Evolutionary conservation across 352 stramenopile species (phyloP).

Genomic region (Phytopythium vexans): DNA sequence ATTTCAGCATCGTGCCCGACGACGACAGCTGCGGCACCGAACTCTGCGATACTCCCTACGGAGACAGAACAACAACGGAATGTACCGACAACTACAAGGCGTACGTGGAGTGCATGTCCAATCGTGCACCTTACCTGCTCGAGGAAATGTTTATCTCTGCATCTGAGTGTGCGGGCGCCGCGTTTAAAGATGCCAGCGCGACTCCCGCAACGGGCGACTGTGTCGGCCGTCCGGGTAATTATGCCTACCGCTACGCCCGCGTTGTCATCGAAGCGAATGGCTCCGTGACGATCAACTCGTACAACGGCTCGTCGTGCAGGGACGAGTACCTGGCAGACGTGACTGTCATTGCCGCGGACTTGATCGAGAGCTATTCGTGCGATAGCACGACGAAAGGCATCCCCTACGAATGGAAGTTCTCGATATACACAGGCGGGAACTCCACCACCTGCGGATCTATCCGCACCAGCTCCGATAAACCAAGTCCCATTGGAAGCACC

Average conservation of each 20-base stretch:
- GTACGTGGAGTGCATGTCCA: conserved; percentile 7
- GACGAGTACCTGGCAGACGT: neutral
- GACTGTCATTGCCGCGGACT: neutral
- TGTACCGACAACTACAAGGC: conserved; percentile 7
- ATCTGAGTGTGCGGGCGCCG: neutral
- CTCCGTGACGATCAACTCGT: neutral
- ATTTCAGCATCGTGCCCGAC: conserved; percentile 2
- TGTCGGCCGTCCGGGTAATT: neutral
- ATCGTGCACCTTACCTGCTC: conserved; percentile 1
- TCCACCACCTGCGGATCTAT: neutral
- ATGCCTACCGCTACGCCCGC: neutral
- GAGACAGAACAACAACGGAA: neutral
- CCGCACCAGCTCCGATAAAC: neutral
- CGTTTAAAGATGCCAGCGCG: neutral
- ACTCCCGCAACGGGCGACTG: neutral
- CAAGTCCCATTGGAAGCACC: too few species aligned
- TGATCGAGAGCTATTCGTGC: neutral
- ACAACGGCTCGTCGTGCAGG: neutral
- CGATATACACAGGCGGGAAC: neutral
- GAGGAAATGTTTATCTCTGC: conserved; percentile 1
- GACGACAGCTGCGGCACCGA: neutral
- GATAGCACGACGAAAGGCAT: neutral
- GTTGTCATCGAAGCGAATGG: conserved; percentile 1
- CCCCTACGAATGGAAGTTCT: neutral
- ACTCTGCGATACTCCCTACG: neutral